Evolutionary conservation across 116 monocot species (phyloP).

Genomic region (Dioscorea cayenensis): DNA sequence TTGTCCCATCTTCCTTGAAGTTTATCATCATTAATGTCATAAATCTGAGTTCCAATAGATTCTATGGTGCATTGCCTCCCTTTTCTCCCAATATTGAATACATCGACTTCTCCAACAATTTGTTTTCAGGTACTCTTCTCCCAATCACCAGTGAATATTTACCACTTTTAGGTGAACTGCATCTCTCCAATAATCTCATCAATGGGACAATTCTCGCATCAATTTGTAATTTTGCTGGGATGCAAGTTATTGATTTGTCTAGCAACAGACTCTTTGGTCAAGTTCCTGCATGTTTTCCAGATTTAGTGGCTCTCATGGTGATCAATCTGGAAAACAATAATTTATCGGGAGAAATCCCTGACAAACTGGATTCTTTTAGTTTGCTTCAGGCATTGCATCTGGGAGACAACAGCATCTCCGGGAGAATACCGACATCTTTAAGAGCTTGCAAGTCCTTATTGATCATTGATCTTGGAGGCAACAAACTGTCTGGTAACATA

Average conservation of each 20-base stretch:
- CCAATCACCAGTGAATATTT: background rate
- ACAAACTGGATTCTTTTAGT: background rate
- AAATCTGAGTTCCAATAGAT: conserved; percentile 12
- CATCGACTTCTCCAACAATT: conserved; percentile 6
- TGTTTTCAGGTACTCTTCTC: conserved; percentile 9
- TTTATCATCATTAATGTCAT: background rate
- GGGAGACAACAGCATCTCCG: conserved; percentile 10
- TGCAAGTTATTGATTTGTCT: background rate
- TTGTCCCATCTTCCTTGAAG: background rate
- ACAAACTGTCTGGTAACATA: too few species aligned
- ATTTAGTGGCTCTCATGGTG: background rate
- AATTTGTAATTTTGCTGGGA: background rate
- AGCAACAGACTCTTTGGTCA: background rate
- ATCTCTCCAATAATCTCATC: background rate
- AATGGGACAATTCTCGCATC: conserved; percentile 8
- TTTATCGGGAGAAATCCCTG: conserved; percentile 2
- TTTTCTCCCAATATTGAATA: background rate
- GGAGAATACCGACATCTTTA: conserved; percentile 12
- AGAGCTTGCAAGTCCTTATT: conserved; percentile 5
- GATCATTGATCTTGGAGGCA: too few species aligned
- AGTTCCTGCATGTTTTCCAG: background rate
- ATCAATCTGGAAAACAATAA: conserved; percentile 6
- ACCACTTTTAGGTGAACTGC: background rate
- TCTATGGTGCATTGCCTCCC: conserved; percentile 9
- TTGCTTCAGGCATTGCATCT: conserved; percentile 5